phyloP scores from a whole-genome alignment of 345 rosid species.

The Eucalyptus paniculata region DNA sequence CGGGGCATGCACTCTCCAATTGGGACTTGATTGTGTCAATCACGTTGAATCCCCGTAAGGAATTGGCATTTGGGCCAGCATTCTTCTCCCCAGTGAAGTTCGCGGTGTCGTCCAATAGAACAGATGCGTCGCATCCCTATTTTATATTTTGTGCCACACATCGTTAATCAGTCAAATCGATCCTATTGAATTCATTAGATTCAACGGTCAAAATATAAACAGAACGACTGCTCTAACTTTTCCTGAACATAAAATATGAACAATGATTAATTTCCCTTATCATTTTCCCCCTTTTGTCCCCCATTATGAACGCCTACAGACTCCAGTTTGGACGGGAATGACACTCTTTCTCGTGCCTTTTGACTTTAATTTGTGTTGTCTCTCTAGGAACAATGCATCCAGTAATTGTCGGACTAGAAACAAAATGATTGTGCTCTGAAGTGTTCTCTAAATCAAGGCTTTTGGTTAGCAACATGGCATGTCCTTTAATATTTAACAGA shows the following conservation, averaged over 20 bases:
- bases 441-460: neutral
- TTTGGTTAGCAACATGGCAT: neutral
- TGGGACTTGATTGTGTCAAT: conserved; percentile 11
- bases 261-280: neutral
- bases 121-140: conserved; percentile 22
- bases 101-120: conserved; percentile 4
- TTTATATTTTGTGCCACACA: neutral
- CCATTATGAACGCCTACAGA: neutral
- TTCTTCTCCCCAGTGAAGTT: conserved; percentile 3
- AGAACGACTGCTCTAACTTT: neutral
- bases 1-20: conserved; percentile 1
- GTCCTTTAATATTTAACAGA: neutral
- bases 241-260: neutral
- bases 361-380: neutral
- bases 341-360: neutral
- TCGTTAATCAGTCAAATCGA: neutral
- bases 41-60: conserved; percentile 15
- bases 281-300: neutral
- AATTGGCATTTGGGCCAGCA: neutral
- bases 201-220: neutral
- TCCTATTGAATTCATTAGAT: neutral
- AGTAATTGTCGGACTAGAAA: neutral
- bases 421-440: neutral
- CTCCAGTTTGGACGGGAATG: neutral
- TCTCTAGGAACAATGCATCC: neutral